phyloP scores from a whole-genome alignment of 371 early-diverging fungal species.

The Lichtheimia hyalospora region DNA sequence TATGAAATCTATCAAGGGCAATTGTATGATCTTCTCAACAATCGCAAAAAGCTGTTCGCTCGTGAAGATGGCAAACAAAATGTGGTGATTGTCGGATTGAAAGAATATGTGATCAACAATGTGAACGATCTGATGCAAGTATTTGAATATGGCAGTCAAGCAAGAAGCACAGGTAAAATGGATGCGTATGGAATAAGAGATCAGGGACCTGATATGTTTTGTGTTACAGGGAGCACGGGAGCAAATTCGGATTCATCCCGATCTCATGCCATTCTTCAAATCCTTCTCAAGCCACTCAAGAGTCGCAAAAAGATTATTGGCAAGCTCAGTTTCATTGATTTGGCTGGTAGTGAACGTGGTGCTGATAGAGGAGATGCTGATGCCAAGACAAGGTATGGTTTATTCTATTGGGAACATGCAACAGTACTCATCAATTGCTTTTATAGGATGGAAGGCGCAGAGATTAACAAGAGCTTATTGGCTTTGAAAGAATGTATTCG shows the following conservation, averaged over 20 bases:
- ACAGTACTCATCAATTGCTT: background rate
- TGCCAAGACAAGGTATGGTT: conserved; percentile 71
- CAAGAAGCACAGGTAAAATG: conserved; percentile 81
- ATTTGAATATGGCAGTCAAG: conserved; percentile 86
- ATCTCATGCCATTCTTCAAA: conserved; percentile 95
- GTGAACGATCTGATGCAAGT: conserved; percentile 86
- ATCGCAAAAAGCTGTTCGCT: conserved; percentile 85
- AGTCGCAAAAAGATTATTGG: conserved; percentile 55
- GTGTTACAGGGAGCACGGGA: conserved; percentile 65
- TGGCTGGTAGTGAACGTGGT: conserved; percentile 98
- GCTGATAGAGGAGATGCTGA: conserved; percentile 93
- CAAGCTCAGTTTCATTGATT: conserved; percentile 94
- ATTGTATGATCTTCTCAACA: conserved; percentile 89
- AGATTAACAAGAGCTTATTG: conserved; percentile 97
- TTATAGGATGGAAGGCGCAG: conserved; percentile 92
- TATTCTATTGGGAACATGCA: background rate
- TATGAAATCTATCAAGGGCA: conserved; percentile 97
- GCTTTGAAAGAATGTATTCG: conserved; percentile 98
- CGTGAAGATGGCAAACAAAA: conserved; percentile 93
- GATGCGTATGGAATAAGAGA: too few relatives aligned
- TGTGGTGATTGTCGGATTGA: conserved; percentile 85
- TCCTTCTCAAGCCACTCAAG: conserved; percentile 75
- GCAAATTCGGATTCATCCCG: conserved; percentile 97
- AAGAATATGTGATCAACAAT: conserved; percentile 77
- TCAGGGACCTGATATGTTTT: background rate